Base-by-base conservation (phyloP, 2,329 filamentous ascomycete species). In the Ophiocordyceps sinensis region DNA sequence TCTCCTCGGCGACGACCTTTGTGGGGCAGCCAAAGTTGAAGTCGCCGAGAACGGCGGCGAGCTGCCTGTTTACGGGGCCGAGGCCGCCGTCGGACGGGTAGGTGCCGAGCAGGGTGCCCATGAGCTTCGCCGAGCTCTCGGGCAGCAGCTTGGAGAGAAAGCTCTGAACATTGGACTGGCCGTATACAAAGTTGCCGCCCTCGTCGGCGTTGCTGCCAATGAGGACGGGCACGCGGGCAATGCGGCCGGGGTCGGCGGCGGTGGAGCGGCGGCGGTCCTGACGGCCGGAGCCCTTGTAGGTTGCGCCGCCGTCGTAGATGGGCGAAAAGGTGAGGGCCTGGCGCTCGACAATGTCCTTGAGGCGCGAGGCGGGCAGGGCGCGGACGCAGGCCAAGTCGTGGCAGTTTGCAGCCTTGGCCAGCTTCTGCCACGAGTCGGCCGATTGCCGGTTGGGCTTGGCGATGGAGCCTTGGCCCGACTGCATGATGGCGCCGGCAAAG, bases 1-100 rank as follows among this genome's bases (percentile, higher is more conserved):
- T 62, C 3, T 61, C 60, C 3, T 57, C 48, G 5, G 55, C 49
- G 7, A 58, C 53, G 2, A 48, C 38, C 9, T 43, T 48, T 3
- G 44, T 37, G 0, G 51, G 46, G 5, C 54, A 57, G 12, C 49
- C 48, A 19, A 48, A 51, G 2, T 37, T 28, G 8, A 50, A 30
- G 12, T 57, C 52, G 10, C 49, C 53, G 11, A 41, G 28, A 4
- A 57, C 36, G 4, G 37, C 46, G 6, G 45, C 17, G 3, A 53
- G 12, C 29, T 45, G 48, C 2, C 47, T 45, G 10, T 49, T 53
- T 8, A 49, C 41, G 13, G 45, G 47, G 8, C 26, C 39, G 17
- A 49, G 49, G 1, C 44, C 46, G 0, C 42, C 45, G 5, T 49
- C 51, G 0, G 51, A 41, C 0, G 45, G 44, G 28, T 51, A 53